Evolutionary conservation across 1,284 basidiomycete genomes (phyloP), one percentile per base, ranked within the genome.

Genomic region (Cryptococcus sp.): DNA sequence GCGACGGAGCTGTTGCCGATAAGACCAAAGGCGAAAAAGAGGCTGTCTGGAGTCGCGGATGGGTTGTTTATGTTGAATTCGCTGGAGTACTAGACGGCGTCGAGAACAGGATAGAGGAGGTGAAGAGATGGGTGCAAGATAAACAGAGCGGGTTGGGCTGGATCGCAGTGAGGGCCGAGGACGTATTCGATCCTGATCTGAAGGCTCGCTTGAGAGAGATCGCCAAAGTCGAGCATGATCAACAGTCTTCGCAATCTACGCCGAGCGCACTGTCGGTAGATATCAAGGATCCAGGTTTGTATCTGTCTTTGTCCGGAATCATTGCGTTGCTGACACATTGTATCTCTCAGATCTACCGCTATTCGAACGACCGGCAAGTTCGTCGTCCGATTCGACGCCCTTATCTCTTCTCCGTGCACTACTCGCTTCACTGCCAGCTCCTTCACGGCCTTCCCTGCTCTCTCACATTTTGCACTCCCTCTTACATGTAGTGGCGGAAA

Each of bases 391-490:
- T 22, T 40, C 46, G n/a, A 76, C 77, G 7, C 83, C 89, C 3
- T 61, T 81, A 1, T 72, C 79, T 0, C 76, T 82, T 17, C 80
- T 93, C 13, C 83, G 79, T 26, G 69, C 78, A 10, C 88, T 88
- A 62, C 81, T 94, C 2, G 76, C 82, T 0, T 84, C 87, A 1
- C 81, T 93, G 0, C 90, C 92, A 0, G 88, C 89, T 0, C 83
- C 86, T 34, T 91, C 91, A 0, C 88, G 90, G 11, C 80, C 88
- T 15, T 81, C 84, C 6, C 82, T 82, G 29, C 82, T 88, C 0
- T 80, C 89, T 29, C 81, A 84, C 49, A 85, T 82, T 38, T 81
- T 93, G 41, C 82, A 82, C 50, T 85, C 90, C 17, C 80, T 94
- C 11, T 80, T 93, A n/a, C 78, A 87, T 4, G 80, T 88, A 61